Conservation (phyloP, 306 rosid genomes). For the Cicer bijugum region DNA sequence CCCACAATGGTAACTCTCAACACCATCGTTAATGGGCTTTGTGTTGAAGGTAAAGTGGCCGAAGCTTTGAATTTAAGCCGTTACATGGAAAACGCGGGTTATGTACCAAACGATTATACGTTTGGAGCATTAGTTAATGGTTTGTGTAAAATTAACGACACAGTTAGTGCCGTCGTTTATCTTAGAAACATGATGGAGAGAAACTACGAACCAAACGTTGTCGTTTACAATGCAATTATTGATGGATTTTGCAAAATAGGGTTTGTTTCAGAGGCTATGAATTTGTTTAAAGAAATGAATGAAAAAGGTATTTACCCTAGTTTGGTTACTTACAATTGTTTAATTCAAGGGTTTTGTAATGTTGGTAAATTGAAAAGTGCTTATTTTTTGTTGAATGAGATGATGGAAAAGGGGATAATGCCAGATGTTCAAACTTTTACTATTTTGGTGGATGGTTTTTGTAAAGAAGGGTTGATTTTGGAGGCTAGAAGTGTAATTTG, state of each 20-base stretch:
- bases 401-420: constrained; percentile 38
- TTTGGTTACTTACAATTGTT: constrained; percentile 44
- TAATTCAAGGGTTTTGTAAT: constrained; percentile 45
- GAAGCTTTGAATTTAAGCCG: background rate
- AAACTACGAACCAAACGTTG: constrained; percentile 13
- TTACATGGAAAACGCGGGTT: constrained; percentile 36
- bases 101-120: constrained; percentile 24
- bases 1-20: constrained; percentile 14
- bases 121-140: constrained; percentile 45
- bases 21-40: constrained; percentile 47
- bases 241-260: constrained; percentile 43
- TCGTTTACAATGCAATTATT: constrained; percentile 41
- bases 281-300: constrained; percentile 47
- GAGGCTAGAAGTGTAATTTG: constrained; percentile 37
- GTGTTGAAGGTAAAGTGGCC: constrained; percentile 16
- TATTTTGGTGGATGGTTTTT: constrained; percentile 47
- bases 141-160: constrained; percentile 41
- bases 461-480: constrained; percentile 46
- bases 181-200: constrained; percentile 39
- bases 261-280: constrained; percentile 37
- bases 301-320: constrained; percentile 33
- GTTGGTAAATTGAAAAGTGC: constrained; percentile 42
- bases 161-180: constrained; percentile 27
- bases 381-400: constrained; percentile 40
- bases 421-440: constrained; percentile 44